Conservation (phyloP, 2,329 filamentous ascomycete genomes). For the Fusarium papillatum region DNA sequence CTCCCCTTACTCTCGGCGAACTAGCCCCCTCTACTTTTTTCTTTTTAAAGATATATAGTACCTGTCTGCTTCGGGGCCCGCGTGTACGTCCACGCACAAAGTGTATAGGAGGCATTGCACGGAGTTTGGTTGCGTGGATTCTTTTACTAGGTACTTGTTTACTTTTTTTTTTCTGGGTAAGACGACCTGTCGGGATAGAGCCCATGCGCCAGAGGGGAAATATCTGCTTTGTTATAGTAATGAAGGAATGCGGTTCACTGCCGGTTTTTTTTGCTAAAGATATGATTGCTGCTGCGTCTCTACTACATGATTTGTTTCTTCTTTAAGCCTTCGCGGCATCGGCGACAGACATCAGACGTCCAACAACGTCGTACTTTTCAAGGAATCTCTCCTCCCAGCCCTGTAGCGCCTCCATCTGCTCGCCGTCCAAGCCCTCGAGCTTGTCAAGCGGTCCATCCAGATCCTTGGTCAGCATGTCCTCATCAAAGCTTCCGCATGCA, state of each 20-base stretch:
- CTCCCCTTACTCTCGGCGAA: conserved; percentile 25
- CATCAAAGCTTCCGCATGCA: conserved; percentile 92
- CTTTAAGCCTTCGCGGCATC: conserved; percentile 46
- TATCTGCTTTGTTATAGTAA: conserved; percentile 37
- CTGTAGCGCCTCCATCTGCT: conserved; percentile 85
- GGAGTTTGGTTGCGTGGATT: conserved; percentile 47
- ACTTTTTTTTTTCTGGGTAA: conserved; percentile 29
- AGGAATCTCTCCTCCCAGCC: conserved; percentile 96
- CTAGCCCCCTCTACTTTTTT: conserved; percentile 30
- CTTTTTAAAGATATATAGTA: conserved; percentile 37
- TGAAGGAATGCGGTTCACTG: conserved; percentile 34
- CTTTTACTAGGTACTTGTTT: conserved; percentile 23
- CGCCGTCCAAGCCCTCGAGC: conserved; percentile 77
- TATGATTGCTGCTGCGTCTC: background rate
- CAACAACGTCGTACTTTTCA: conserved; percentile 97
- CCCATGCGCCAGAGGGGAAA: conserved; percentile 13
- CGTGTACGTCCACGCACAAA: conserved; percentile 36
- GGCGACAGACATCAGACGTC: conserved; percentile 76
- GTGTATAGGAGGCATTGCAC: conserved; percentile 50
- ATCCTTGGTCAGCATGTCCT: conserved; percentile 95
- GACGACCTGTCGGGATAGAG: conserved; percentile 31
- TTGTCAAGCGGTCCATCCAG: conserved; percentile 86
- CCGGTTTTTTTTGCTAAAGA: conserved; percentile 4
- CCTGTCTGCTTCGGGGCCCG: conserved; percentile 24
- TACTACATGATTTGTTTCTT: background rate